Conservation (phyloP, 352 stramenopile genomes). For the Globisporangium emineosum region DNA sequence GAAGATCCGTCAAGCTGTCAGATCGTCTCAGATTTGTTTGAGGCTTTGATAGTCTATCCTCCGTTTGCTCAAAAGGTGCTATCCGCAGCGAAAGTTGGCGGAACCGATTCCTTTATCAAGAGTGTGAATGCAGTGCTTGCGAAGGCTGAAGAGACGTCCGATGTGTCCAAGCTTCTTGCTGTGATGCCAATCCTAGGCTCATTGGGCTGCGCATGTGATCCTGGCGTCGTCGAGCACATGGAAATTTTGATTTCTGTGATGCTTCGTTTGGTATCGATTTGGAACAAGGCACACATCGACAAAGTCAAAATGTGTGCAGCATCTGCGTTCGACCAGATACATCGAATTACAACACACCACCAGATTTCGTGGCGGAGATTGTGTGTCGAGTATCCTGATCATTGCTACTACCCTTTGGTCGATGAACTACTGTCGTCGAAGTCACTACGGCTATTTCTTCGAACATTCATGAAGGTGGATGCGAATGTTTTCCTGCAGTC, state of each 20-base stretch:
- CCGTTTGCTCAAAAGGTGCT: constrained; percentile 31
- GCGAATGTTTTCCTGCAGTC: constrained; percentile 37
- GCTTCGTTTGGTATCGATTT: constrained; percentile 45
- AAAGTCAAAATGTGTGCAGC: constrained; percentile 25
- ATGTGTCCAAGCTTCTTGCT: constrained; percentile 21
- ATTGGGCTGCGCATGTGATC: constrained; percentile 40
- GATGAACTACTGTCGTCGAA: constrained; percentile 45
- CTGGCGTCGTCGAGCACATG: constrained; percentile 25
- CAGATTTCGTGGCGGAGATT: constrained; percentile 50
- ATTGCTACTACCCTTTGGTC: constrained; percentile 53
- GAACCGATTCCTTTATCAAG: constrained; percentile 30
- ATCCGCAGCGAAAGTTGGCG: constrained; percentile 20
- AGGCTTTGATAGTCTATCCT: constrained; percentile 1
- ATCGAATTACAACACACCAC: constrained; percentile 38
- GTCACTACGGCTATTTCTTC: constrained; percentile 45
- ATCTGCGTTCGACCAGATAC: constrained; percentile 46
- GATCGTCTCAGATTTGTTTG: constrained; percentile 14
- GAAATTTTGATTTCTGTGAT: constrained; percentile 52
- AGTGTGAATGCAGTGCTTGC: constrained; percentile 30
- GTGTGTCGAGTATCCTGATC: constrained; percentile 51
- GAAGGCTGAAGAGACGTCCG: constrained; percentile 28
- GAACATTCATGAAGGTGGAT: constrained; percentile 56
- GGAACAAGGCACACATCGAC: constrained; percentile 38
- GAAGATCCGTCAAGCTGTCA: constrained; percentile 6
- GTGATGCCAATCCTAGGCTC: constrained; percentile 31